Evolutionary conservation across 805 yeast genomes (phyloP), one percentile per base, ranked within the genome.

Genomic region (Monosporozyma servazzii): DNA sequence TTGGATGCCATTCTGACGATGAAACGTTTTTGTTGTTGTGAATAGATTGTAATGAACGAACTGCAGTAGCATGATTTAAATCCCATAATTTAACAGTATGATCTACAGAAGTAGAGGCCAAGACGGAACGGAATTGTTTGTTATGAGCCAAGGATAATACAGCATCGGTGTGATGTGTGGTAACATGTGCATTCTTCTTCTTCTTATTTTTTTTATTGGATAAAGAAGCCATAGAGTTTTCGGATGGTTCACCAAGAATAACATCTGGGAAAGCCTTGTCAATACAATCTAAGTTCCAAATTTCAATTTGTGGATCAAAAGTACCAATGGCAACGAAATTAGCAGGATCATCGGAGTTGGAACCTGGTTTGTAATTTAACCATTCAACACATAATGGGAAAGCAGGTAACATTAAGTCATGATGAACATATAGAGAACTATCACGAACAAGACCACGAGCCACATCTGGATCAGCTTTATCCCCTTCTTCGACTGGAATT

Each of bases 321-420:
- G 98, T 87, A 65, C 98, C 98, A 57, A 93, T 75, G 13, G 99
- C 99, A 2, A 95, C 98, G 69, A 88, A 89, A 69, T 89, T 93
- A 10, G 95, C 96, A 30, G 81, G 71, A 54, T 80, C 77, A 31
- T 69, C 68, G 21, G 70, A 71, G 36, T 73, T 72, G 13, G 69
- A 72, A 13, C 75, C 78, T 31, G 95, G 91, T 54, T 74, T 76
- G 66, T 77, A 86, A 67, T 88, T 86, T 56, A 93, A 68, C 98
- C 98, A 91, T 69, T 93, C 99, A 33, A 90, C 90, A 66, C 97
- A 88, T 54, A 93, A 76, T 42, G 99, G 99, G 77, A 93, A 91
- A 2, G 96, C 86, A 1, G 99, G 99, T 54, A 93, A 76, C 96
- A 93, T 88, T 59, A 91, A 71, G 67, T 93, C 99, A 69, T 93